phyloP scores from a whole-genome alignment of 768 basidiomycete species.

The Clathrus columnatus region DNA sequence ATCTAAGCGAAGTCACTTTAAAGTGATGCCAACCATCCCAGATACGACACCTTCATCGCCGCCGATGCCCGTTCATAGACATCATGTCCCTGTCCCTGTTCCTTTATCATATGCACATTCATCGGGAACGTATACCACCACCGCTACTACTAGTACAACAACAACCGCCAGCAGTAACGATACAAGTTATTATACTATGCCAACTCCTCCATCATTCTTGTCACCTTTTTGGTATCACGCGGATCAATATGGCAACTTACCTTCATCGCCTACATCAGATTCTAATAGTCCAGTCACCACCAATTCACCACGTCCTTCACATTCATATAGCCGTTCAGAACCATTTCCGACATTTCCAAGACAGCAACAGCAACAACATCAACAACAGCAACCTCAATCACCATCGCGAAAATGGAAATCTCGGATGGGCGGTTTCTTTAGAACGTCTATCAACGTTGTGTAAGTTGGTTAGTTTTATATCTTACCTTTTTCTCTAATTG shows the following conservation, averaged over 20 bases:
- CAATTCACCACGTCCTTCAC: neutral
- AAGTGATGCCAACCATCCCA: slow-evolving; percentile 2
- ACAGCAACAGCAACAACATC: too few relatives aligned
- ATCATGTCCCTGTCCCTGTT: neutral
- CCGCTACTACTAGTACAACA: neutral
- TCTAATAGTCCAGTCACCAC: neutral
- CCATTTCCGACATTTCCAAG: neutral
- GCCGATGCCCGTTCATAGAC: too few relatives aligned
- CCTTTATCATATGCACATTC: neutral
- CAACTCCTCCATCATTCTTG: slow-evolving; percentile 8
- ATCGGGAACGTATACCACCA: neutral
- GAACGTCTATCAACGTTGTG: slow-evolving; percentile 6
- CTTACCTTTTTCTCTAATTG: neutral
- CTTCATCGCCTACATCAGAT: neutral
- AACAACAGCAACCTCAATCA: too few relatives aligned
- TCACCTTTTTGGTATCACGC: slow-evolving; percentile 10
- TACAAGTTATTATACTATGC: slow-evolving; percentile 4
- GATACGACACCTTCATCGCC: too few relatives aligned
- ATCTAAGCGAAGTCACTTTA: neutral
- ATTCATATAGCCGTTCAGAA: slow-evolving; percentile 1
- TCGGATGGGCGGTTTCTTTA: slow-evolving; percentile 5
- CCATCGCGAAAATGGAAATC: neutral
- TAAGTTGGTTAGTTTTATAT: neutral
- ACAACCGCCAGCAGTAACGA: neutral
- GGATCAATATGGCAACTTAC: slow-evolving; percentile 2